These are phyloP conservation scores for Phytophthora podocarpi DNA, from an alignment of 352 stramenopile species.

Conservation along the genomic window DNA sequence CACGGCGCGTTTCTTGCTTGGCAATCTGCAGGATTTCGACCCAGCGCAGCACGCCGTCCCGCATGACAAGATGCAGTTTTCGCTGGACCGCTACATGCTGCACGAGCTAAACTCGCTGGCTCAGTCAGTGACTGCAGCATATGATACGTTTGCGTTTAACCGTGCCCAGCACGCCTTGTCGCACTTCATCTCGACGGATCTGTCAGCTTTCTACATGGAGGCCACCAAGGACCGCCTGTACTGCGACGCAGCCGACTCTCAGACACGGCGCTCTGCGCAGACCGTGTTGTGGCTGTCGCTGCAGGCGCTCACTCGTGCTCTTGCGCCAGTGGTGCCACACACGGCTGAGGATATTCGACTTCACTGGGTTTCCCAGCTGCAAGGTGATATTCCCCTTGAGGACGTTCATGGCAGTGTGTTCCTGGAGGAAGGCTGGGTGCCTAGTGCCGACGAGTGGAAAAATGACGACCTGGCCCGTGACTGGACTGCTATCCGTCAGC, in stretches of 20 bases:
- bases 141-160: slow-evolving; percentile 91
- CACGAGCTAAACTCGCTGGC: slow-evolving; percentile 88
- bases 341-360: slow-evolving; percentile 97
- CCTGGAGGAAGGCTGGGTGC: slow-evolving; percentile 65
- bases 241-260: slow-evolving; percentile 89
- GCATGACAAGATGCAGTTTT: slow-evolving; percentile 85
- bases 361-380: slow-evolving; percentile 65
- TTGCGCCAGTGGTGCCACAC: slow-evolving; percentile 94
- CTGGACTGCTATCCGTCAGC: slow-evolving; percentile 89
- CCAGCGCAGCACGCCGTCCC: slow-evolving; percentile 75
- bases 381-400: slow-evolving; percentile 47
- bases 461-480: slow-evolving; percentile 62
- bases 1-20: slow-evolving; percentile 96
- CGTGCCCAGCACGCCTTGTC: slow-evolving; percentile 92
- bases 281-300: slow-evolving; percentile 85
- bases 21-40: slow-evolving; percentile 96
- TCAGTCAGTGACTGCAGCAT: slow-evolving; percentile 85
- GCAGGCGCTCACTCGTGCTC: slow-evolving; percentile 58
- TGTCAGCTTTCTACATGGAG: slow-evolving; percentile 99
- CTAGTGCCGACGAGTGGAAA: slow-evolving; percentile 53
- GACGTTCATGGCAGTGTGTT: slow-evolving; percentile 79
- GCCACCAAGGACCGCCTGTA: slow-evolving; percentile 98
- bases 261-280: slow-evolving; percentile 84
- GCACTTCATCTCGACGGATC: slow-evolving; percentile 93
- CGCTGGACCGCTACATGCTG: slow-evolving; percentile 97